phyloP scores from a whole-genome alignment of 1,284 basidiomycete genomes.

The Cutaneotrichosporon sp. region DNA sequence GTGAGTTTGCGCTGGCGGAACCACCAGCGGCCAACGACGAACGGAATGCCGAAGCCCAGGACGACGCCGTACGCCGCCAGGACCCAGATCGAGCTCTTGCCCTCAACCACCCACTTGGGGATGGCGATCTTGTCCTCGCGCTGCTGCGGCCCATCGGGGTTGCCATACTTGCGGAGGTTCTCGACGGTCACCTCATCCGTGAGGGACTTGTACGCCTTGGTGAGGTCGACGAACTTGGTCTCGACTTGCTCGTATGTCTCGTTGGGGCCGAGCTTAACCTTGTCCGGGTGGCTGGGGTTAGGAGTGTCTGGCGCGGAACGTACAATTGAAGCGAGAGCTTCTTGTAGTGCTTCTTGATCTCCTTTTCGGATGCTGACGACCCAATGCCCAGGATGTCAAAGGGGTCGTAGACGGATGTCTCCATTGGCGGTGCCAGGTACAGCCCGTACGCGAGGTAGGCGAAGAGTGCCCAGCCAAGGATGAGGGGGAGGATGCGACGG shows the following conservation, averaged over 20 bases:
- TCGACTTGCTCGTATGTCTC: slow-evolving; percentile 88
- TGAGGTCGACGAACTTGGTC: slow-evolving; percentile 84
- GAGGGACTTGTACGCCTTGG: slow-evolving; percentile 97
- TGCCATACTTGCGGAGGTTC: slow-evolving; percentile 88
- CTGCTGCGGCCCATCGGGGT: slow-evolving; percentile 95
- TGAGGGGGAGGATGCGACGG: slow-evolving; percentile 60
- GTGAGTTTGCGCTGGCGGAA: slow-evolving; percentile 88
- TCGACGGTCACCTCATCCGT: slow-evolving; percentile 91
- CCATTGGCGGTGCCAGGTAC: slow-evolving; percentile 59
- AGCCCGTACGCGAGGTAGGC: slow-evolving; percentile 68
- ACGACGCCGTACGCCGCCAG: slow-evolving; percentile 82
- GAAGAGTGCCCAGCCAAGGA: slow-evolving; percentile 73
- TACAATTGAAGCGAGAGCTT: slow-evolving; percentile 86
- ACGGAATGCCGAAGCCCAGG: slow-evolving; percentile 82
- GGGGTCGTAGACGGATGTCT: slow-evolving; percentile 82
- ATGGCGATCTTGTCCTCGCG: slow-evolving; percentile 94
- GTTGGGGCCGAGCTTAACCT: slow-evolving; percentile 78
- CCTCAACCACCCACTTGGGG: slow-evolving; percentile 90
- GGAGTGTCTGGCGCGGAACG: slow-evolving; percentile 41
- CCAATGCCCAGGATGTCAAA: slow-evolving; percentile 88
- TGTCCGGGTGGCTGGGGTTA: slow-evolving; percentile 84
- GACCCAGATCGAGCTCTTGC: slow-evolving; percentile 87
- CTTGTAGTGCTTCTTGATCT: slow-evolving; percentile 96
- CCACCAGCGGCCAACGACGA: slow-evolving; percentile 95
- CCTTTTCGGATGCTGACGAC: slow-evolving; percentile 71